These are phyloP conservation scores for Globisporangium camurandrum DNA, from an alignment of 352 stramenopile species.

Conservation along the genomic window DNA sequence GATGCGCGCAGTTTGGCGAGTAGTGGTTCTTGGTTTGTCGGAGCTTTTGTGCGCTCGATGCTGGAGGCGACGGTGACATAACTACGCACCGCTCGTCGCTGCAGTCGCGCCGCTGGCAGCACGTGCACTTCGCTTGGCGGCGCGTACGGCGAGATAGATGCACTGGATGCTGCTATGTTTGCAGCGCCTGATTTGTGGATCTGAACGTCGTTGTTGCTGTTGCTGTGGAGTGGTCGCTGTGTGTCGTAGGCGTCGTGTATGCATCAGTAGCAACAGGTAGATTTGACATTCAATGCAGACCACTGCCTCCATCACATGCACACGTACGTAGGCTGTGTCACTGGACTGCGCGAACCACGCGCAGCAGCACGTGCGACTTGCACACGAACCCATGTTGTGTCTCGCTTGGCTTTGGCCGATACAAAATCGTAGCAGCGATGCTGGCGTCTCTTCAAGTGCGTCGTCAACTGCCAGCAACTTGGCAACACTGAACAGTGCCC, in stretches of 20 bases:
- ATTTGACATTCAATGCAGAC: not conserved
- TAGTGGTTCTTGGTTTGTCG: no score
- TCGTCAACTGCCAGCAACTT: no score
- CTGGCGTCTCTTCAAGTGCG: not conserved
- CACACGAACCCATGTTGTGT: constrained; percentile 1
- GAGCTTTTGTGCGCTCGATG: not conserved
- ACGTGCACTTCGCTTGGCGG: constrained; percentile 15
- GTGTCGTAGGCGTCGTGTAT: no score
- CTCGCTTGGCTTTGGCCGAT: not conserved
- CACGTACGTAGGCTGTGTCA: constrained; percentile 6
- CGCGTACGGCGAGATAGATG: constrained; percentile 1
- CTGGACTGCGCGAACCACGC: not conserved
- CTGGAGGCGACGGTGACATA: not conserved
- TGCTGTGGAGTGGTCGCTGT: not conserved
- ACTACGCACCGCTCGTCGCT: constrained; percentile 5
- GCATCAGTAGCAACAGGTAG: not conserved
- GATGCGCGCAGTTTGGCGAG: no score
- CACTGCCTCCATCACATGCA: not conserved
- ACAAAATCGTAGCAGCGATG: no score
- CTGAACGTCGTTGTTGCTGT: not conserved
- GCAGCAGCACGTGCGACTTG: not conserved
- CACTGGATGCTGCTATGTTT: not conserved
- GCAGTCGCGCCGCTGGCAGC: constrained; percentile 5
- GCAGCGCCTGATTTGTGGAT: not conserved
- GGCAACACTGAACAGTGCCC: no score